Base-by-base conservation (phyloP, 139 green algal genomes). In the Picochlorum sp. region DNA sequence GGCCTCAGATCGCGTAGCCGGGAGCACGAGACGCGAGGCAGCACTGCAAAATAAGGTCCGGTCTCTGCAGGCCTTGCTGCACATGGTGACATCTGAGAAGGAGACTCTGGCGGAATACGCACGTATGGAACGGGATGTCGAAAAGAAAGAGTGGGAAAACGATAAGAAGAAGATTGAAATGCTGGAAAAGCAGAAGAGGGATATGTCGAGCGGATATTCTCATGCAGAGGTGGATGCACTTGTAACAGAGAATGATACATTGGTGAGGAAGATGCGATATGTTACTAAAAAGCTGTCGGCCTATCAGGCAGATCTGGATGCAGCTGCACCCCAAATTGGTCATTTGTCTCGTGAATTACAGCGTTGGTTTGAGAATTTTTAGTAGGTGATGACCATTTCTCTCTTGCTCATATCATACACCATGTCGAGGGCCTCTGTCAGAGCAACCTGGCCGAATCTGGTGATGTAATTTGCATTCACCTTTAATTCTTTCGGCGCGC, bases 401-500 rank as follows among this genome's bases (percentile, higher is more conserved):
- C 83, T 85, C 16, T 77, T 81, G 13, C 62, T 67, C 81, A 98
- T 88, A 63, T 98, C 93, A 45, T 84, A 89, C 24, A 98, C 93
- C 74, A 97, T 89, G 67, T 97, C 91, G 28, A 94, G 79, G 0
- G 93, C 93, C 73, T 98, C 93, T 6, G 63, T 86, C 24, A 98
- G 59, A 5, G 92, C 93, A 45, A 96, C 81, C 70, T 95, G 85
- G 0, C 91, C 92, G 78, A 96, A 95, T 23, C 82, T 84, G 3
- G 84, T 95, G 61, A 98, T 88, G 81, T 97, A 96, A 70, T 98
- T 98, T 65, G 83, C 82, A 67, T 89, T 92, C 11, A 98, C 66
- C 57, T 87, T 90, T 47, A 98, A 66, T 28, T 90, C 85, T n/a
- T 66, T 74, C 3, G 91, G 82, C 3, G 91, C 86, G 51, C 72